These are phyloP conservation scores for Lantana camara DNA, from an alignment of 257 asterid species.

Conservation along the genomic window DNA sequence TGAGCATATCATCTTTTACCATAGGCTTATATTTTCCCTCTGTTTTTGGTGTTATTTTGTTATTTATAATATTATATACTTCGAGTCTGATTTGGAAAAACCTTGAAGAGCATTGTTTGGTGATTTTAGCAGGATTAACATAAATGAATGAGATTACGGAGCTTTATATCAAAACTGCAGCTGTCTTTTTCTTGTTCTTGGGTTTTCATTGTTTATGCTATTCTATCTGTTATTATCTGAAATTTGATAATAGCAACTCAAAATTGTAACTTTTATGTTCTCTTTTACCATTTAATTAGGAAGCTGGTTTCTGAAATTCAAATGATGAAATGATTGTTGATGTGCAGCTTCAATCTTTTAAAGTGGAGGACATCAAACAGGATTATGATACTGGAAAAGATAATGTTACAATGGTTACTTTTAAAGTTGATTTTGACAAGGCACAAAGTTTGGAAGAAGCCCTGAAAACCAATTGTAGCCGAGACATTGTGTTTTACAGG, in stretches of 20 bases:
- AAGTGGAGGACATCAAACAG: constrained; percentile 93
- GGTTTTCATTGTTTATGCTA: background rate
- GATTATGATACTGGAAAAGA: constrained; percentile 93
- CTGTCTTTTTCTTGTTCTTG: background rate
- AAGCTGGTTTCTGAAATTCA: background rate
- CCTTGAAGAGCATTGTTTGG: constrained; percentile 6
- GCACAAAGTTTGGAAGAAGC: constrained; percentile 82
- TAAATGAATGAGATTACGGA: constrained; percentile 10
- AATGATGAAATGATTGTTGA: background rate
- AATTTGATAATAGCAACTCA: constrained; percentile 2
- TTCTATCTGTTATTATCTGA: background rate
- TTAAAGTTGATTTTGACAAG: constrained; percentile 84
- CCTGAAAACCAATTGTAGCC: constrained; percentile 71
- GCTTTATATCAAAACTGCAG: background rate
- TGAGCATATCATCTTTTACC: background rate
- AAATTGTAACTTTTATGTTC: background rate
- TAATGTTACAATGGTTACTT: constrained; percentile 69
- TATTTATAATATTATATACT: background rate
- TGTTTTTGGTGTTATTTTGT: background rate
- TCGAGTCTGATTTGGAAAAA: constrained; percentile 6
- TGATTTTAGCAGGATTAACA: constrained; percentile 7
- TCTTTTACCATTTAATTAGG: background rate
- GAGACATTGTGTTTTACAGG: constrained; percentile 75
- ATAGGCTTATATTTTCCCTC: background rate
- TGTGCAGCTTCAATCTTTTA: constrained; percentile 78